Percentiles rank a stretch among this genome's conserved stretches.
phyloP scores from a whole-genome alignment of 2,329 filamentous ascomycete species.

The Fusarium sp. region DNA sequence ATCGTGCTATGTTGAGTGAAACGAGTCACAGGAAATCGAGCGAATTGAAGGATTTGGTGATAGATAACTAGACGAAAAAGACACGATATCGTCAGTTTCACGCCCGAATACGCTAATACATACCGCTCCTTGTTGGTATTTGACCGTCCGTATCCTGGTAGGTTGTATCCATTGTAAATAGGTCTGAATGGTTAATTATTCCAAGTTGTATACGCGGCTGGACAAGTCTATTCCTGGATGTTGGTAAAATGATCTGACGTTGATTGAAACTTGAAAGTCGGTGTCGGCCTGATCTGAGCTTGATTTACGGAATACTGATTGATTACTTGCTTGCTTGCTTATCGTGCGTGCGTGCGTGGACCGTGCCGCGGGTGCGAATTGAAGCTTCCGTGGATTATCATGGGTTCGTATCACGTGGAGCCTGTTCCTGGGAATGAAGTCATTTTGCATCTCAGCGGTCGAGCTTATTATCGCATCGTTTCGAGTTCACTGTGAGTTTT shows the following conservation, averaged over 20 bases:
- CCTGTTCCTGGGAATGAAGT: slow-evolving; percentile 33
- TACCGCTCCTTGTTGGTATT: slow-evolving; percentile 28
- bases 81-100: slow-evolving; percentile 36
- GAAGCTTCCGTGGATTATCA: slow-evolving; percentile 13
- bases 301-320: slow-evolving; percentile 18
- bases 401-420: slow-evolving; percentile 36
- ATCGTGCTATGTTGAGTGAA: slow-evolving; percentile 28
- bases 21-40: slow-evolving; percentile 3
- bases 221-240: slow-evolving; percentile 14
- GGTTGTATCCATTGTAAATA: background rate
- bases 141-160: background rate
- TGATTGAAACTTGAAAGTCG: slow-evolving; percentile 38
- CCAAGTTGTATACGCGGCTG: slow-evolving; percentile 21
- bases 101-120: slow-evolving; percentile 31
- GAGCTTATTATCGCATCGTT: slow-evolving; percentile 16
- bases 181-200: slow-evolving; percentile 8
- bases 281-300: slow-evolving; percentile 37
- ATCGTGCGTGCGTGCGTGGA: slow-evolving; percentile 11
- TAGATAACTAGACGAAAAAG: slow-evolving; percentile 29
- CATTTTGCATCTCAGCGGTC: slow-evolving; percentile 19
- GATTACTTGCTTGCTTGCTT: slow-evolving; percentile 3
- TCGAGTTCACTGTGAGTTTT: slow-evolving; percentile 22
- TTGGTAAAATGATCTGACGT: slow-evolving; percentile 5
- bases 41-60: background rate
- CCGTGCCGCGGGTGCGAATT: slow-evolving; percentile 13